A percentile compares a stretch with the other conserved stretches of the same genome.
These are phyloP conservation scores for Zalaria obscura DNA, from an alignment of 2,329 filamentous ascomycete genomes.

Conservation along the genomic window DNA sequence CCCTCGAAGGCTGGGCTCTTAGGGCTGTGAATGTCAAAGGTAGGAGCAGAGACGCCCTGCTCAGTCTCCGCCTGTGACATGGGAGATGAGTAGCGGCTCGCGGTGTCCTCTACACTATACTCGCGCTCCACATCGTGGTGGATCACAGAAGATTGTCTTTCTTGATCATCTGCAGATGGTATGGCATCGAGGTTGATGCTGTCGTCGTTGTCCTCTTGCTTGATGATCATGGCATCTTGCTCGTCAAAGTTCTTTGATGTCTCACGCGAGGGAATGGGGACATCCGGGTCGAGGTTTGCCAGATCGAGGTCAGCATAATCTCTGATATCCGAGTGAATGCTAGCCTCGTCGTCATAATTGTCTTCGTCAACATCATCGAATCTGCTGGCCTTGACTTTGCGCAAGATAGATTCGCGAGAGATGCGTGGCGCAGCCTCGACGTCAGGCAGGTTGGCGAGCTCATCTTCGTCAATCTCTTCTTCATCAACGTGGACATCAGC, in stretches of 20 bases:
- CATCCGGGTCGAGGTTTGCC: conserved; percentile 61
- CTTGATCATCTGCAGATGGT: conserved; percentile 32
- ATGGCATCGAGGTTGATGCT: conserved; percentile 53
- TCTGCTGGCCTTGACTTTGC: conserved; percentile 58
- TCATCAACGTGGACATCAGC: conserved; percentile 9
- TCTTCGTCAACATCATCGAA: conserved; percentile 33
- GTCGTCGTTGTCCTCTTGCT: conserved; percentile 42
- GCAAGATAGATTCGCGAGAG: conserved; percentile 84
- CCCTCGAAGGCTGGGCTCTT: conserved; percentile 4
- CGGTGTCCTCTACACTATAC: conserved; percentile 30
- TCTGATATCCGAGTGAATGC: conserved; percentile 44
- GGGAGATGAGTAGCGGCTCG: conserved; percentile 34
- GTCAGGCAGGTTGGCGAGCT: conserved; percentile 17
- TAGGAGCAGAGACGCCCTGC: not conserved
- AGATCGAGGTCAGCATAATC: conserved; percentile 28
- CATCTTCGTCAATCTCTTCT: conserved; percentile 16
- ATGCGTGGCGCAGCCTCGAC: conserved; percentile 51
- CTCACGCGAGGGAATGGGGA: conserved; percentile 80
- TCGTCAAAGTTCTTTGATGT: conserved; percentile 45
- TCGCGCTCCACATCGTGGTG: conserved; percentile 31
- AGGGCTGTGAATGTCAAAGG: not conserved
- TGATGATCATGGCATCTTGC: conserved; percentile 49
- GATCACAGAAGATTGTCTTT: conserved; percentile 38
- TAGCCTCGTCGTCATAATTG: conserved; percentile 24
- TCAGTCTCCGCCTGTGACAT: conserved; percentile 3